Conservation (phyloP, 2,329 filamentous ascomycete genomes). For the Stagonosporopsis tanaceti region DNA sequence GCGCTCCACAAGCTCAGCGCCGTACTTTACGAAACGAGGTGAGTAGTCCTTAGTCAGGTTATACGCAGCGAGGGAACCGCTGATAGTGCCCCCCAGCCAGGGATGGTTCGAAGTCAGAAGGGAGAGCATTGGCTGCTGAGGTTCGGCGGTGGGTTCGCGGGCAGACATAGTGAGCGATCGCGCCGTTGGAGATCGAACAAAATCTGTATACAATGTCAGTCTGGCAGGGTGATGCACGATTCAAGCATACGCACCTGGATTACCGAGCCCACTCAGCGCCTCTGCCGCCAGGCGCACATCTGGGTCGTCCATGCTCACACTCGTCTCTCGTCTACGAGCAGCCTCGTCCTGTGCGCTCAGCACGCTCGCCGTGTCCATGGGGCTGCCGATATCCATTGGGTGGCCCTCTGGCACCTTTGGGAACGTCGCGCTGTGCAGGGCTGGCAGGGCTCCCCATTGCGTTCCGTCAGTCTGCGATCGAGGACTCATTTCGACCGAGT, state of each 20-base stretch:
- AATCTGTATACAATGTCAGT: conserved; percentile 46
- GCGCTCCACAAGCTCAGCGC: conserved; percentile 89
- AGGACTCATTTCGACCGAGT: conserved; percentile 48
- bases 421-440: conserved; percentile 38
- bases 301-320: conserved; percentile 57
- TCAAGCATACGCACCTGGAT: conserved; percentile 53
- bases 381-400: conserved; percentile 51
- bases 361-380: conserved; percentile 55
- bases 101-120: conserved; percentile 90
- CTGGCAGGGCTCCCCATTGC: conserved; percentile 41
- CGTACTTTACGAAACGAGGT: conserved; percentile 82
- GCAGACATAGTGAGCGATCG: conserved; percentile 42
- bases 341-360: conserved; percentile 52
- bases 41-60: conserved; percentile 89
- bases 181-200: conserved; percentile 51
- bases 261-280: conserved; percentile 59
- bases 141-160: conserved; percentile 54
- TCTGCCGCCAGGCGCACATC: conserved; percentile 60
- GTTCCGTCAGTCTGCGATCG: conserved; percentile 29
- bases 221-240: background rate
- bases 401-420: conserved; percentile 44
- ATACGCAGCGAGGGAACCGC: conserved; percentile 84
- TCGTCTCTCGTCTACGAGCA: conserved; percentile 46
- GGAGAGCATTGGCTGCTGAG: conserved; percentile 81
- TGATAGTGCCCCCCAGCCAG: conserved; percentile 83